Conservation (phyloP, 257 asterid species). For the Cynanchum wilfordii region DNA sequence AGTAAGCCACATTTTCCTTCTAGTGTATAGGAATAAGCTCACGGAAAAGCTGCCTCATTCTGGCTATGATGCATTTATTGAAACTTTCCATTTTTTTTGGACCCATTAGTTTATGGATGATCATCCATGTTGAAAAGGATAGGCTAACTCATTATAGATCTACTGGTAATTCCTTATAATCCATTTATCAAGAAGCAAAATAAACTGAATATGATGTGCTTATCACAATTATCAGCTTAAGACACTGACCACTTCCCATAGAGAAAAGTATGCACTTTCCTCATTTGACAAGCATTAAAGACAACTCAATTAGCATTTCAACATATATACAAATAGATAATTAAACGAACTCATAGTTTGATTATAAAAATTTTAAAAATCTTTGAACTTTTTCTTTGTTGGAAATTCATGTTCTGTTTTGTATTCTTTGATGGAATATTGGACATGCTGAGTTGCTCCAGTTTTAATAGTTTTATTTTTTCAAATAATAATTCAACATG, state of each 20-base stretch:
- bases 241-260: not conserved
- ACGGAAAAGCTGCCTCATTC: not conserved
- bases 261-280: not conserved
- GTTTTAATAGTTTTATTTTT: not conserved
- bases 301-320: not conserved
- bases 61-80: not conserved
- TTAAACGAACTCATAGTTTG: not conserved
- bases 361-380: not conserved
- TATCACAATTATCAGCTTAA: too few relatives aligned
- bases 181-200: not conserved
- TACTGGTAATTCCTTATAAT: not conserved
- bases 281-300: not conserved
- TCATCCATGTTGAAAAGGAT: not conserved
- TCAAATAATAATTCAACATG: too few relatives aligned
- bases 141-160: not conserved
- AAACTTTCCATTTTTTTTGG: not conserved
- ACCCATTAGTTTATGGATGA: not conserved
- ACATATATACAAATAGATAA: not conserved
- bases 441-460: not conserved
- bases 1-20: conserved; percentile 37
- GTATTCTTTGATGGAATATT: not conserved
- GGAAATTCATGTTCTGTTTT: not conserved
- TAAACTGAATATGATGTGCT: too few relatives aligned
- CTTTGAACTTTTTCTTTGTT: not conserved
- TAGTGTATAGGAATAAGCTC: not conserved